These are phyloP conservation scores for Datura wrightii DNA, from an alignment of 257 asterid genomes.

Conservation along the genomic window DNA sequence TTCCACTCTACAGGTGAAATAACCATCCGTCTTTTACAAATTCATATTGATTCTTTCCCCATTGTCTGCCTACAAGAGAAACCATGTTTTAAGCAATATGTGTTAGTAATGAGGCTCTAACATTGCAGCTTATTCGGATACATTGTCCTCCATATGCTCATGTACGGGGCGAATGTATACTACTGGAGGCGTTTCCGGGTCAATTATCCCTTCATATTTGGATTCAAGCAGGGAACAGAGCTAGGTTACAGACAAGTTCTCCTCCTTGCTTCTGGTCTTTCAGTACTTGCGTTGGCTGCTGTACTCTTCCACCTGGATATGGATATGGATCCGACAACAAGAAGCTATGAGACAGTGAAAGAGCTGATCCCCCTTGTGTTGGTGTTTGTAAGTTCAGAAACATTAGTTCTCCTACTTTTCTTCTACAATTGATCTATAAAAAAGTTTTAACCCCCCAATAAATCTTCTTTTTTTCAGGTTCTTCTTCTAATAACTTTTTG, in stretches of 20 bases:
- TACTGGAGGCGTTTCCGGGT: slow-evolving; percentile 75
- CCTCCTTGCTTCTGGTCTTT: slow-evolving; percentile 77
- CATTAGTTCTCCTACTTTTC: slow-evolving; percentile 12
- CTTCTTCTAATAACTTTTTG: slow-evolving; percentile 60
- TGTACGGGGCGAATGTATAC: slow-evolving; percentile 64
- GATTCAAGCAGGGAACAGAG: slow-evolving; percentile 73
- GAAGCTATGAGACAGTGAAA: slow-evolving; percentile 44
- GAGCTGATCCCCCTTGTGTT: slow-evolving; percentile 75
- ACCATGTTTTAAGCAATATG: background rate
- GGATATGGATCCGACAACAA: slow-evolving; percentile 71
- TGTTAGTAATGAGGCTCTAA: slow-evolving; percentile 9
- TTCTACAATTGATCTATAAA: background rate
- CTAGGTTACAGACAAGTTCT: slow-evolving; percentile 76
- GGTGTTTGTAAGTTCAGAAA: slow-evolving; percentile 53
- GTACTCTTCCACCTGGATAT: slow-evolving; percentile 71
- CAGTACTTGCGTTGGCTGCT: slow-evolving; percentile 69
- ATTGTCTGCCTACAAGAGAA: background rate
- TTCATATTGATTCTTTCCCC: background rate
- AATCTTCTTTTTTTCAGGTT: slow-evolving; percentile 41
- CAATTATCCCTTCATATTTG: slow-evolving; percentile 81
- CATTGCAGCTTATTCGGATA: slow-evolving; percentile 67
- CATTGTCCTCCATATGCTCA: slow-evolving; percentile 77
- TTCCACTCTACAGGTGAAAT: slow-evolving; percentile 80
- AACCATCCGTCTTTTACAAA: background rate
- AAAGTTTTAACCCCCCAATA: background rate